phyloP scores from a whole-genome alignment of 495 filamentous ascomycete species.

The Podospora pseudocomata region DNA sequence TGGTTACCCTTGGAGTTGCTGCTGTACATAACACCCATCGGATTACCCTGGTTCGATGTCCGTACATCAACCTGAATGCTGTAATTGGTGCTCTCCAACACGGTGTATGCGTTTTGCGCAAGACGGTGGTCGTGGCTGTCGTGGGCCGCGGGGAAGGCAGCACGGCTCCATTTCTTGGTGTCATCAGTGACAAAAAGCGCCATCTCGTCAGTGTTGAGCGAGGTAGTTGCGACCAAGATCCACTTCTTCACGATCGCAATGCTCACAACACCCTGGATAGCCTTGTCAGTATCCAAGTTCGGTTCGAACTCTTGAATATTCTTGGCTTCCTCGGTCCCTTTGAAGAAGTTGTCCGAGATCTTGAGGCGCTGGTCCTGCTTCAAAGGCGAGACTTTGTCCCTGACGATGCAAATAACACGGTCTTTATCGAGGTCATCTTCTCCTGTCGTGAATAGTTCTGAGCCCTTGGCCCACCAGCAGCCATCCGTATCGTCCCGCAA shows the following conservation, averaged over 20 bases:
- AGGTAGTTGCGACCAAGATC: slow-evolving; percentile 75
- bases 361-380: slow-evolving; percentile 67
- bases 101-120: slow-evolving; percentile 82
- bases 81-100: slow-evolving; percentile 93
- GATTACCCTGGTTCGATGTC: slow-evolving; percentile 55
- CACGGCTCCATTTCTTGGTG: slow-evolving; percentile 81
- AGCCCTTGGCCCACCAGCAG: slow-evolving; percentile 80
- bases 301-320: slow-evolving; percentile 62
- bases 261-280: slow-evolving; percentile 70
- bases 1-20: slow-evolving; percentile 97
- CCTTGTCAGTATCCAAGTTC: slow-evolving; percentile 64
- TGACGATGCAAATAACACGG: slow-evolving; percentile 74
- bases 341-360: slow-evolving; percentile 76
- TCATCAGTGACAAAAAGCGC: slow-evolving; percentile 80
- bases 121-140: slow-evolving; percentile 61
- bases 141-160: slow-evolving; percentile 61
- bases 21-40: slow-evolving; percentile 83
- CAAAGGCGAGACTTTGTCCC: slow-evolving; percentile 56
- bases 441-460: slow-evolving; percentile 66
- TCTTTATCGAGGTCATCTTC: slow-evolving; percentile 55
- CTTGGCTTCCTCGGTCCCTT: slow-evolving; percentile 43
- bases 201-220: slow-evolving; percentile 78
- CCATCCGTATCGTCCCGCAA: slow-evolving; percentile 62
- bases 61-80: slow-evolving; percentile 95
- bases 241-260: slow-evolving; percentile 78